These are phyloP conservation scores for Tolypocladium guangdongense DNA, from an alignment of 2,329 filamentous ascomycete species.

Conservation along the genomic window DNA sequence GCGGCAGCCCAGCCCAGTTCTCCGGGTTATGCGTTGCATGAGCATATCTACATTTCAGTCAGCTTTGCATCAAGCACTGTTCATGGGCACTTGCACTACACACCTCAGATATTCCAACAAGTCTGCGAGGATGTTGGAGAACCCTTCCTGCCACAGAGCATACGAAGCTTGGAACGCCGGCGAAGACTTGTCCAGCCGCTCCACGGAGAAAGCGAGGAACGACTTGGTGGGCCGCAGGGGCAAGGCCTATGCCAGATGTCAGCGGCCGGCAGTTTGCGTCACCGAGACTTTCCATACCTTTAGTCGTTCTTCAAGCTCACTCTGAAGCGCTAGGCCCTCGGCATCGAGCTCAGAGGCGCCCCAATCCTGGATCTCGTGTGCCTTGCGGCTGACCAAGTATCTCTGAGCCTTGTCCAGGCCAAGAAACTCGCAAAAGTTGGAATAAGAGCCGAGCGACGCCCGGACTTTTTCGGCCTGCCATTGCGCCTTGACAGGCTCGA, in stretches of 20 bases:
- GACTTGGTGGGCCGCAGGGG: conserved; percentile 84
- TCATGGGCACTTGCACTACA: conserved; percentile 5
- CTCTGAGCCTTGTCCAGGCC: conserved; percentile 70
- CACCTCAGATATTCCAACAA: conserved; percentile 73
- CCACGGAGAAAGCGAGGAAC: conserved; percentile 84
- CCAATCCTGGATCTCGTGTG: conserved; percentile 76
- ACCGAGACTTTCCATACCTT: conserved; percentile 33
- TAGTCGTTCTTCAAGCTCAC: conserved; percentile 64
- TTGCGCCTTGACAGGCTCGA: conserved; percentile 68
- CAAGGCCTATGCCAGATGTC: conserved; percentile 37
- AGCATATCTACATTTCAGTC: conserved; percentile 49
- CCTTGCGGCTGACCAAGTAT: conserved; percentile 63
- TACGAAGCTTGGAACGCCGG: conserved; percentile 65
- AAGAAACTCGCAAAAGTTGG: conserved; percentile 68
- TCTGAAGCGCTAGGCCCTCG: conserved; percentile 70
- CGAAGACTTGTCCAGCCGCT: conserved; percentile 68
- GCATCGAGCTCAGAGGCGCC: conserved; percentile 63
- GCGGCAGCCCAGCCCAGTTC: conserved; percentile 70
- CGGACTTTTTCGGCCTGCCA: conserved; percentile 68
- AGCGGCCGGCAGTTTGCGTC: conserved; percentile 2
- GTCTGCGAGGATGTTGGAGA: conserved; percentile 74
- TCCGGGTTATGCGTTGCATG: conserved; percentile 82
- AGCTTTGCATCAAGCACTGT: background rate
- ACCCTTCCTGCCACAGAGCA: conserved; percentile 72
- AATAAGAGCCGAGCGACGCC: conserved; percentile 60